Evolutionary conservation across 2,329 filamentous ascomycete genomes (phyloP), one percentile per base, ranked within the genome.

Genomic region (Arthrinium phaeospermum): DNA sequence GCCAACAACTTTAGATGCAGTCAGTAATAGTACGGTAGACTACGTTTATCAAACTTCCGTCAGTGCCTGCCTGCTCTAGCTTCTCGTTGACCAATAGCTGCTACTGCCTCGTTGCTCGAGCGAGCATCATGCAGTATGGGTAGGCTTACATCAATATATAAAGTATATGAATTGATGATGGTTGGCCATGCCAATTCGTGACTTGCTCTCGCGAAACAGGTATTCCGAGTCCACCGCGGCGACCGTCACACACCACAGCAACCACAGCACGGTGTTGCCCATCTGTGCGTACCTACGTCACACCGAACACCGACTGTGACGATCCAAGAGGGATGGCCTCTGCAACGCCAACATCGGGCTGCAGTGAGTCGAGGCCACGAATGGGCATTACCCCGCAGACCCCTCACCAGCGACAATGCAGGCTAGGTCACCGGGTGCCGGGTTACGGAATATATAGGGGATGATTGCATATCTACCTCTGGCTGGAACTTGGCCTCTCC

Each of bases 321-420:
- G 27, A 30, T 30, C 27, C 27, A 34, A 19, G 16, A 6, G 2
- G 53, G 30, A 37, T 37, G n/a, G 7, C 53, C 30, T 41, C 34
- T 30, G 22, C 13, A 13, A 64, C 10, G 57, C 10, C 34, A 64
- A 41, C 57, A 34, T 69, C 67, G 67, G 47, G 45, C 27, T 49
- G 45, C 67, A 34, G 67, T 19, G 47, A 34, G 22, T 46, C 44
- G 16, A 47, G 22, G 30, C 47, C 67, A 68, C 47, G 24, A 45
- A 47, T 34, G 46, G 24, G n/a, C 24, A 46, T 49, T 69, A 69
- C 67, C 67, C 67, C 67, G 67, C 67, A 49, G 45, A 22, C 67
- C 67, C 67, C 67, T 47, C 45, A 27, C 14, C 45, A 30, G 19
- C 67, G 14, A 16, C 27, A 49, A 41, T 37, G 19, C 57, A 64